phyloP scores from a whole-genome alignment of 345 rosid genomes.

The Aquilaria malaccensis region DNA sequence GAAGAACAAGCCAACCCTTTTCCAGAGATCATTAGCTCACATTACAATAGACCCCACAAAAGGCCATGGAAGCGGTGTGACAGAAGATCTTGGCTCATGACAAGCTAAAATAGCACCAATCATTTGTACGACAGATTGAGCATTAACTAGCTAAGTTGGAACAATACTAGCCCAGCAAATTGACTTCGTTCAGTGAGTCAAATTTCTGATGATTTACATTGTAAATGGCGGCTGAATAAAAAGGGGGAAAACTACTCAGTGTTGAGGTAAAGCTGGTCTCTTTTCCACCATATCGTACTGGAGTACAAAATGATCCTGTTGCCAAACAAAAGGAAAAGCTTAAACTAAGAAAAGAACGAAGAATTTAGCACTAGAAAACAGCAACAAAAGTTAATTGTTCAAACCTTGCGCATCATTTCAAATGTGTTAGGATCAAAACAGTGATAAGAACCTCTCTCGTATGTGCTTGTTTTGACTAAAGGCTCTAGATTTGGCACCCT shows the following conservation, averaged over 20 bases:
- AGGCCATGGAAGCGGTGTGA: no score
- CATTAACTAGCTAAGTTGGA: slow-evolving; percentile 16
- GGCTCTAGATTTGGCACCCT: slow-evolving; percentile 75
- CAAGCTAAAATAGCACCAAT: no score
- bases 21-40: no score
- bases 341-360: background rate
- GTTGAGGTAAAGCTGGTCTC: slow-evolving; percentile 83
- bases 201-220: slow-evolving; percentile 48
- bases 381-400: slow-evolving; percentile 8
- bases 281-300: slow-evolving; percentile 82
- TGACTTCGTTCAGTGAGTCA: slow-evolving; percentile 25
- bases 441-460: slow-evolving; percentile 87
- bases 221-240: slow-evolving; percentile 14
- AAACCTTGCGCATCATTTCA: slow-evolving; percentile 76
- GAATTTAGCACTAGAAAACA: background rate
- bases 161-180: slow-evolving; percentile 22
- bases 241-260: slow-evolving; percentile 34
- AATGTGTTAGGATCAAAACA: slow-evolving; percentile 77
- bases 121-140: no score
- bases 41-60: no score
- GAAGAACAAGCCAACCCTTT: no score
- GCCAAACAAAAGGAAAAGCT: slow-evolving; percentile 5
- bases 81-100: no score
- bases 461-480: slow-evolving; percentile 56
- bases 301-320: slow-evolving; percentile 82